phyloP scores from a whole-genome alignment of 495 filamentous ascomycete genomes.

The Cladorrhinum samala region DNA sequence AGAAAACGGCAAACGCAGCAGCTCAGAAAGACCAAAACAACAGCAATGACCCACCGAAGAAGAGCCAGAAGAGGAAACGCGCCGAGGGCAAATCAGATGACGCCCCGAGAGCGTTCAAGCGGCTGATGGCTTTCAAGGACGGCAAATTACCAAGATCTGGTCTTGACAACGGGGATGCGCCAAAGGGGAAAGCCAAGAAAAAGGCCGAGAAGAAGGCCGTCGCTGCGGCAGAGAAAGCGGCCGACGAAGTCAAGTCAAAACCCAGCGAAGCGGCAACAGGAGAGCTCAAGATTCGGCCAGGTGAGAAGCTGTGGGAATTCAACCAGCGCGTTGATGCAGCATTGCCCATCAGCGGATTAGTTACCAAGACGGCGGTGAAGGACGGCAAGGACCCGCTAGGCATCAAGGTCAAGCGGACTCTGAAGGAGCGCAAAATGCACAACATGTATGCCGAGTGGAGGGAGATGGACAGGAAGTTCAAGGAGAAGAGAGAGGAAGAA shows the following conservation, averaged over 20 bases:
- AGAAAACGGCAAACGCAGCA: background rate
- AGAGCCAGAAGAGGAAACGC: background rate
- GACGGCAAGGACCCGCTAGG: slow-evolving; percentile 47
- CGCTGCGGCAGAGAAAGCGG: background rate
- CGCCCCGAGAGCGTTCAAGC: background rate
- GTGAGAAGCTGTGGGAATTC: slow-evolving; percentile 78
- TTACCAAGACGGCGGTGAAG: slow-evolving; percentile 41
- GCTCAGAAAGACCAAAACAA: background rate
- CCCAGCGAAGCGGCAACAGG: background rate
- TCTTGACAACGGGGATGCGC: background rate
- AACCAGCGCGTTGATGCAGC: slow-evolving; percentile 78
- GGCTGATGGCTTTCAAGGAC: background rate
- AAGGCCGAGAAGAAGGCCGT: background rate
- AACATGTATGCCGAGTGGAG: slow-evolving; percentile 78
- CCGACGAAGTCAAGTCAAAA: background rate
- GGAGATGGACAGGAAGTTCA: slow-evolving; percentile 51
- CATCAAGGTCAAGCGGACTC: slow-evolving; percentile 55
- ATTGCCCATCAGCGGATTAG: slow-evolving; percentile 63
- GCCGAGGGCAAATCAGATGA: background rate
- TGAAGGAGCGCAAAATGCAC: slow-evolving; percentile 77
- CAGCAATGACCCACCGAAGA: background rate
- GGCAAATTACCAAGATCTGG: background rate
- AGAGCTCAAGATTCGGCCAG: slow-evolving; percentile 62
- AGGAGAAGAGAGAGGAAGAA: slow-evolving; percentile 54
- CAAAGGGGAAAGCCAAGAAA: background rate